Base-by-base conservation (phyloP, 2,329 filamentous ascomycete species). In the Ophiostoma tasmaniense region DNA sequence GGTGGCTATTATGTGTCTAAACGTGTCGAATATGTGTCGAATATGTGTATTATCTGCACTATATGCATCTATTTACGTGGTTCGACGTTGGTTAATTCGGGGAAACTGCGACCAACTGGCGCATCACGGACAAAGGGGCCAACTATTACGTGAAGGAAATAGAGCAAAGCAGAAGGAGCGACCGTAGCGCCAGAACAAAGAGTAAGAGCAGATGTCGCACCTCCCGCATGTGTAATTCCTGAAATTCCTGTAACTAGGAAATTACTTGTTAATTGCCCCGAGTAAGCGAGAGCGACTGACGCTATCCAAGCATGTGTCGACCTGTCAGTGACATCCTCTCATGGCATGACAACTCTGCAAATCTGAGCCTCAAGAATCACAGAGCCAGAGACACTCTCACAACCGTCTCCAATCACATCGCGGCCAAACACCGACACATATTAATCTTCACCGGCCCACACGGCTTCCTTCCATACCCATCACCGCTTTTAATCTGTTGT, bases 111-210 rank as follows among this genome's bases (percentile, higher is more conserved):
- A 35, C 28, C 30, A 17, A 17, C 59, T 62, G 61, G 33, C 61
- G 61, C 61, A 64, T 64, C 61, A n/a, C 33, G 33, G 61, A 37
- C 61, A 64, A 64, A 64, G 33, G 61, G 59, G 61, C 33, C 61
- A 64, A 37, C 61, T 37, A 64, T 64, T 64, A 64, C 61, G 61
- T 64, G 61, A 64, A 64, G 20, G 20, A 64, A 64, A 64, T 37
- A 22, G 33, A 64, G 33, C 20, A 28, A 39, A 37, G 20, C 17
- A 28, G 61, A 64, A 64, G 33, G 61, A 22, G 33, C 28, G 20
- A 22, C 33, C 30, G 61, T 64, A 37, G 33, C 20, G 33, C 61
- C 3, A 64, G 59, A 35, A 62, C 59, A 62, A 35, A 30, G 28
- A 35, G 59, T 25, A 61, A 33, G 55, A 61, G 55, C 55, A 28